Conservation (phyloP, 495 filamentous ascomycete genomes). For the Astrothelium subdiscretum region DNA sequence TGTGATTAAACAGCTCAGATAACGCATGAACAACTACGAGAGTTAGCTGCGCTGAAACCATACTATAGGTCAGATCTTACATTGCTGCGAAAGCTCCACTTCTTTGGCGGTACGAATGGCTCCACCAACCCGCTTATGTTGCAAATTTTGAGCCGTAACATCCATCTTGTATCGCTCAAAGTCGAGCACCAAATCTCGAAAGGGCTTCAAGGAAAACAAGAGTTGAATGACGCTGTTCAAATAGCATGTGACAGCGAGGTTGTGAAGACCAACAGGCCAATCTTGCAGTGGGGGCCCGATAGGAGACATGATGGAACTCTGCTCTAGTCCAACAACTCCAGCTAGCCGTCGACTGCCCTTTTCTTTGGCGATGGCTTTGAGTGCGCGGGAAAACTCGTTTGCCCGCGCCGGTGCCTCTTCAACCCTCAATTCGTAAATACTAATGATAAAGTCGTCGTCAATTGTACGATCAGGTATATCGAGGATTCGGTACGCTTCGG, state of each 20-base stretch:
- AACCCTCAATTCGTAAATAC: slow-evolving; percentile 8
- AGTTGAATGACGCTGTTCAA: slow-evolving; percentile 94
- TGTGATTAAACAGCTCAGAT: neutral
- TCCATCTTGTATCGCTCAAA: slow-evolving; percentile 58
- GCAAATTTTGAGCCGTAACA: slow-evolving; percentile 45
- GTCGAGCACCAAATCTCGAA: slow-evolving; percentile 68
- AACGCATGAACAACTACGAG: neutral
- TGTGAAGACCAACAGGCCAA: slow-evolving; percentile 74
- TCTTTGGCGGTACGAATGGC: neutral
- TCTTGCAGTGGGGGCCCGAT: slow-evolving; percentile 19
- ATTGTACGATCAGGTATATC: slow-evolving; percentile 6
- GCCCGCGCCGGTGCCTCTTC: neutral
- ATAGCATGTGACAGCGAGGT: slow-evolving; percentile 97
- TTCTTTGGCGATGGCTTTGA: slow-evolving; percentile 39
- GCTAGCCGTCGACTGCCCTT: slow-evolving; percentile 34
- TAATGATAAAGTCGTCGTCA: slow-evolving; percentile 23
- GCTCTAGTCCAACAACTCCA: slow-evolving; percentile 16
- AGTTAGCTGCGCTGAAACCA: neutral
- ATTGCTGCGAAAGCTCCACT: neutral
- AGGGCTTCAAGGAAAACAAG: slow-evolving; percentile 75
- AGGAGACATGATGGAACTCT: slow-evolving; percentile 21
- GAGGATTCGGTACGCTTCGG: slow-evolving; percentile 45
- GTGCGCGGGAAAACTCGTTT: slow-evolving; percentile 19
- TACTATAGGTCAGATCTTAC: neutral
- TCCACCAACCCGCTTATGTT: slow-evolving; percentile 51